A percentile compares a stretch with the other conserved stretches of the same genome.
These are phyloP conservation scores for Pelargonium citronellum DNA, from an alignment of 441 rosid species.

Conservation along the genomic window DNA sequence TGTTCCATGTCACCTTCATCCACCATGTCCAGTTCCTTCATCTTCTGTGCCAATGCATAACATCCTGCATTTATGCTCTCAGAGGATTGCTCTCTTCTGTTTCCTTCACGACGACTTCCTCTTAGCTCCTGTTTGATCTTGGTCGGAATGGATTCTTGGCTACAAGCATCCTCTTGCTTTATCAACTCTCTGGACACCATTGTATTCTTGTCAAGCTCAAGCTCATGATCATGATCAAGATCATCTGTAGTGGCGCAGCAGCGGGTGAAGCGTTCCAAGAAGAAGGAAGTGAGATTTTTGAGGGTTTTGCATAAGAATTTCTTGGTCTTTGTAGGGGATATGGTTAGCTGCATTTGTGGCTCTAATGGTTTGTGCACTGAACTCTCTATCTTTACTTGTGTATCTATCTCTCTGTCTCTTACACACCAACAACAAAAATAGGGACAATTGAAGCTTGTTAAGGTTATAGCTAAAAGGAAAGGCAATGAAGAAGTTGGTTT, in stretches of 20 bases:
- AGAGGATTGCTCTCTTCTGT: conserved; percentile 21
- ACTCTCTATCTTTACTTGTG: no score
- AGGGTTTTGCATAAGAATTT: conserved; percentile 48
- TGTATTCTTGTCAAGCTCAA: conserved; percentile 12
- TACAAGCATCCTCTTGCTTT: conserved; percentile 26
- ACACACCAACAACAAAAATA: no score
- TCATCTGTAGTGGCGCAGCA: conserved; percentile 29
- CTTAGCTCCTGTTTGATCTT: conserved; percentile 12
- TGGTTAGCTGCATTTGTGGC: conserved; percentile 47
- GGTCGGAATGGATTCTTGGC: conserved; percentile 13
- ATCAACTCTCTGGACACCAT: conserved; percentile 18
- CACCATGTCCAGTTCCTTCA: conserved; percentile 67
- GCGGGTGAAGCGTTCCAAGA: conserved; percentile 38
- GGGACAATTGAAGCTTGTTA: no score
- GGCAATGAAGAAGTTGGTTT: no score
- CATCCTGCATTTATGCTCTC: conserved; percentile 25
- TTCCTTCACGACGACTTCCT: conserved; percentile 21
- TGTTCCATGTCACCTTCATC: conserved; percentile 66
- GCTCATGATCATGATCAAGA: no score
- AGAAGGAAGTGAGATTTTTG: conserved; percentile 42
- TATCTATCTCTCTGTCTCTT: no score
- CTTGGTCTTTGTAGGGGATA: conserved; percentile 50
- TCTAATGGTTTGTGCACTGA: neutral
- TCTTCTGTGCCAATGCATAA: conserved; percentile 50
- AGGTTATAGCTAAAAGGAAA: no score